These are phyloP conservation scores for Dactylellina sp. DNA, from an alignment of 2,329 filamentous ascomycete species.

Conservation along the genomic window DNA sequence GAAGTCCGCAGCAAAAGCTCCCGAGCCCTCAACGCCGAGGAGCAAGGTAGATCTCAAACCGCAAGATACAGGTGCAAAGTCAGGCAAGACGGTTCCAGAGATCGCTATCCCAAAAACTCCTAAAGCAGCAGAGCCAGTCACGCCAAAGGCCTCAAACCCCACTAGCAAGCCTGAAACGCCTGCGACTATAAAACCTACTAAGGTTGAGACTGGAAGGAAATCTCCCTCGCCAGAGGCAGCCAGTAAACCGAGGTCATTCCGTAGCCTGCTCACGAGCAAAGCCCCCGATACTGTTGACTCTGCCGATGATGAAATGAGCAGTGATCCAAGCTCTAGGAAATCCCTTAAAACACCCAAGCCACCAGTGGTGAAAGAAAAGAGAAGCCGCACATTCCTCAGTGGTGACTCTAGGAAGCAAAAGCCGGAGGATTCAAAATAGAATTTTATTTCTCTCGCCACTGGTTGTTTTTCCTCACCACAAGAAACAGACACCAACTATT, in stretches of 20 bases:
- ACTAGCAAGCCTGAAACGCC: conserved; percentile 32
- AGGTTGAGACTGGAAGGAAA: conserved; percentile 48
- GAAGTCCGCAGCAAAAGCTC: conserved; percentile 1
- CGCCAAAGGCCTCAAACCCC: conserved; percentile 36
- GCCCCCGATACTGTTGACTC: conserved; percentile 52
- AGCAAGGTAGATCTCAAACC: conserved; percentile 21
- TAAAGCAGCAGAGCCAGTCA: conserved; percentile 26
- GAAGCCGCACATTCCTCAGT: conserved; percentile 46
- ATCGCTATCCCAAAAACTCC: conserved; percentile 33
- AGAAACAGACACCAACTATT: background rate
- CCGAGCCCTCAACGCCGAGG: conserved; percentile 27
- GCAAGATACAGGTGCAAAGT: conserved; percentile 1
- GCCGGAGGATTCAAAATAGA: conserved; percentile 51
- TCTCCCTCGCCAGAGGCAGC: conserved; percentile 43
- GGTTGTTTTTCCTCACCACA: background rate
- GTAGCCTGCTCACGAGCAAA: conserved; percentile 41
- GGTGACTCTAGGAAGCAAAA: conserved; percentile 42
- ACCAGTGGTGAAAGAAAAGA: conserved; percentile 42
- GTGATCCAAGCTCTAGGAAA: conserved; percentile 40
- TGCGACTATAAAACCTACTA: conserved; percentile 32
- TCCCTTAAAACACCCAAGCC: conserved; percentile 37
- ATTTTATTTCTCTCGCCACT: conserved; percentile 11
- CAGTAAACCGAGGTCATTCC: conserved; percentile 47
- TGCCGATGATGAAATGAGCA: conserved; percentile 48
- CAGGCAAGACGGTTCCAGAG: conserved; percentile 5